Conservation (phyloP, 2,329 filamentous ascomycete species). For the Aspergillus sp. region DNA sequence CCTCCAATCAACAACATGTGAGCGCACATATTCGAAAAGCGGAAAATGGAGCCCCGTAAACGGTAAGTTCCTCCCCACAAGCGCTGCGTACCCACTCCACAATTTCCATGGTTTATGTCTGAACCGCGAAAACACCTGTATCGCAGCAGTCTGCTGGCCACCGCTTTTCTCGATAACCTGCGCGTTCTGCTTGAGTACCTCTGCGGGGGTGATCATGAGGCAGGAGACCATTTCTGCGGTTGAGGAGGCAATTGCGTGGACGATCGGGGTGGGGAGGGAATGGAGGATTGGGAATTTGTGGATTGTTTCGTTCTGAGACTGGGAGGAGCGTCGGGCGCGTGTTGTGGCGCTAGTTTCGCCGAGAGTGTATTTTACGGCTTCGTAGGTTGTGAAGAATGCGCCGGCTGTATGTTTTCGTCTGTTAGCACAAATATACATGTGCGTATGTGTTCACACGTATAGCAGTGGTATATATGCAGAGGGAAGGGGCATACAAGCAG, state of each 20-base stretch:
- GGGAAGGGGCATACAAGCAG: conserved; percentile 56
- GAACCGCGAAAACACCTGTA: conserved; percentile 53
- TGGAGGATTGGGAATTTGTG: conserved; percentile 20
- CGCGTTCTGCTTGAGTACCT: conserved; percentile 90
- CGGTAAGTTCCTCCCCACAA: conserved; percentile 75
- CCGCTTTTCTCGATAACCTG: conserved; percentile 59
- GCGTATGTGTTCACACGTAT: neutral
- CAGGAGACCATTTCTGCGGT: conserved; percentile 78
- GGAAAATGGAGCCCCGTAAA: conserved; percentile 88
- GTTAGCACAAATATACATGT: conserved; percentile 4
- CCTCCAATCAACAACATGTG: conserved; percentile 43
- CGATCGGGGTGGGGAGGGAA: conserved; percentile 58
- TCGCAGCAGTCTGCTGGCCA: conserved; percentile 37
- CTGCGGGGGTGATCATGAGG: conserved; percentile 76
- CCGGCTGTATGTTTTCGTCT: conserved; percentile 49
- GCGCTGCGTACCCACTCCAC: conserved; percentile 69
- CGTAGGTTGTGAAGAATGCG: conserved; percentile 86
- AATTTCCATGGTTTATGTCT: conserved; percentile 48
- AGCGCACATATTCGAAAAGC: conserved; percentile 67
- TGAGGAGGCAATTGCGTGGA: conserved; percentile 68
- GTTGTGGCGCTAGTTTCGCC: conserved; percentile 38
- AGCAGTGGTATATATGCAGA: neutral
- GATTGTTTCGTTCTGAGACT: conserved; percentile 3
- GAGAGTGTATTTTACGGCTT: conserved; percentile 63
- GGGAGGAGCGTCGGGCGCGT: conserved; percentile 5